These are phyloP conservation scores for Prinsepia uniflora DNA, from an alignment of 306 rosid genomes.

Conservation along the genomic window DNA sequence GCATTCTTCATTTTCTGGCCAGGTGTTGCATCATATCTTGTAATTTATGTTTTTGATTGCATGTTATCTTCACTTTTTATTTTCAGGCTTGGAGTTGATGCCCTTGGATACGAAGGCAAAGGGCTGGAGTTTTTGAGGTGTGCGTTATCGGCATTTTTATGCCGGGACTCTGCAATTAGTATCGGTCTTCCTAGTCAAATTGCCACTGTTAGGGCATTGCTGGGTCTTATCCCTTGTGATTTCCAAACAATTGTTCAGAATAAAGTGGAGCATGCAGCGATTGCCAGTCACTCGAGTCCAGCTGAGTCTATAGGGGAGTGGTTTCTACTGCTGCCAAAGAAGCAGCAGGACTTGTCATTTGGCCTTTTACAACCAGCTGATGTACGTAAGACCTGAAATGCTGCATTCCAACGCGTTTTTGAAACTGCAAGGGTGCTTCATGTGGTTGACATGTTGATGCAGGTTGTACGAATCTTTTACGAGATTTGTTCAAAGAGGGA, in stretches of 20 bases:
- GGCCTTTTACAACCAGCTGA: slow-evolving; percentile 33
- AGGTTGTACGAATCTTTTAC: no score
- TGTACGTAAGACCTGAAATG: neutral
- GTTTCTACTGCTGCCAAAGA: slow-evolving; percentile 54
- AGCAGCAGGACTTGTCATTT: slow-evolving; percentile 48
- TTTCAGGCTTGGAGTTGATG: slow-evolving; percentile 67
- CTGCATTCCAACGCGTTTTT: neutral
- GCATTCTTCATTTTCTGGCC: neutral
- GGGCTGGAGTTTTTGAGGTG: slow-evolving; percentile 53
- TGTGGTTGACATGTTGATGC: neutral
- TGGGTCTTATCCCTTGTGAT: slow-evolving; percentile 55
- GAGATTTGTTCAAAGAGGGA: neutral
- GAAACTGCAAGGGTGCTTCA: neutral
- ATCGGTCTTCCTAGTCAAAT: slow-evolving; percentile 46
- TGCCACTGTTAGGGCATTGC: slow-evolving; percentile 49
- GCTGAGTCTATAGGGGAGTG: slow-evolving; percentile 49
- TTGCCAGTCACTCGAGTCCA: slow-evolving; percentile 28
- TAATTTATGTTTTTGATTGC: neutral
- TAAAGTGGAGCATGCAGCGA: slow-evolving; percentile 22
- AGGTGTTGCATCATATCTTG: neutral
- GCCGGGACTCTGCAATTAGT: slow-evolving; percentile 26
- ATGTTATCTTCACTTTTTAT: no score
- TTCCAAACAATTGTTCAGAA: slow-evolving; percentile 48
- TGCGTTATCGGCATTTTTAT: slow-evolving; percentile 42
- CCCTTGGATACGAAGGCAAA: slow-evolving; percentile 62